Evolutionary conservation across 2,329 filamentous ascomycete species (phyloP).

Genomic region (Neonectria coccinea): DNA sequence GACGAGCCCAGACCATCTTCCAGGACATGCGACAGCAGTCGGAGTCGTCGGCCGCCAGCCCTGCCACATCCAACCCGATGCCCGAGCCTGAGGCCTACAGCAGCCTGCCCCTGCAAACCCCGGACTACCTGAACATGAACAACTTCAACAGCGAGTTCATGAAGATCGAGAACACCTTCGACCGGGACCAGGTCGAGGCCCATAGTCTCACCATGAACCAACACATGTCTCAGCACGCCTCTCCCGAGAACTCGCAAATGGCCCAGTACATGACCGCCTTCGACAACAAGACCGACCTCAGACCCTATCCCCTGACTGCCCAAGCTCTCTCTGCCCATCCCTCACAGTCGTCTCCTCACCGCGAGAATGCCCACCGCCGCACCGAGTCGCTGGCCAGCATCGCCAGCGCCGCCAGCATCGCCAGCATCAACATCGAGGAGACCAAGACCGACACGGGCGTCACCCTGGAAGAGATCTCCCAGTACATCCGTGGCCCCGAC

Average conservation of each 20-base stretch:
- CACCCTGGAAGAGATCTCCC: constrained; percentile 84
- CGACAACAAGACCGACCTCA: constrained; percentile 57
- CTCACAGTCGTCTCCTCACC: constrained; percentile 36
- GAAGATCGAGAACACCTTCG: constrained; percentile 53
- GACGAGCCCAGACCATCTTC: constrained; percentile 64
- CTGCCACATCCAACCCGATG: constrained; percentile 64
- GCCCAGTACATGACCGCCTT: constrained; percentile 58
- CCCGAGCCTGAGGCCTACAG: constrained; percentile 60
- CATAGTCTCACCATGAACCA: constrained; percentile 55
- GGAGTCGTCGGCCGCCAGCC: constrained; percentile 65
- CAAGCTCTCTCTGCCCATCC: constrained; percentile 34
- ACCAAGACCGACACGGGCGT: constrained; percentile 84
- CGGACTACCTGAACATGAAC: constrained; percentile 69
- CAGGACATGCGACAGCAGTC: constrained; percentile 69
- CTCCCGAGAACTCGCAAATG: constrained; percentile 64
- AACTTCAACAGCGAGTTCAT: constrained; percentile 59
- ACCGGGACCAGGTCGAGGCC: constrained; percentile 50
- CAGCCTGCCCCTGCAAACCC: constrained; percentile 63
- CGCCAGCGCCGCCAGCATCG: constrained; percentile 69
- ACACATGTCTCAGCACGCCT: constrained; percentile 62
- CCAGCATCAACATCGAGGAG: constrained; percentile 73
- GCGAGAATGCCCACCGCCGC: constrained; percentile 60
- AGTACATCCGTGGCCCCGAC: constrained; percentile 79
- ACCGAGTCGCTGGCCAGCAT: constrained; percentile 71
- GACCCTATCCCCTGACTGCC: constrained; percentile 42